Base-by-base conservation (phyloP, 2,329 filamentous ascomycete genomes). In the Sordariomycetes sp. region DNA sequence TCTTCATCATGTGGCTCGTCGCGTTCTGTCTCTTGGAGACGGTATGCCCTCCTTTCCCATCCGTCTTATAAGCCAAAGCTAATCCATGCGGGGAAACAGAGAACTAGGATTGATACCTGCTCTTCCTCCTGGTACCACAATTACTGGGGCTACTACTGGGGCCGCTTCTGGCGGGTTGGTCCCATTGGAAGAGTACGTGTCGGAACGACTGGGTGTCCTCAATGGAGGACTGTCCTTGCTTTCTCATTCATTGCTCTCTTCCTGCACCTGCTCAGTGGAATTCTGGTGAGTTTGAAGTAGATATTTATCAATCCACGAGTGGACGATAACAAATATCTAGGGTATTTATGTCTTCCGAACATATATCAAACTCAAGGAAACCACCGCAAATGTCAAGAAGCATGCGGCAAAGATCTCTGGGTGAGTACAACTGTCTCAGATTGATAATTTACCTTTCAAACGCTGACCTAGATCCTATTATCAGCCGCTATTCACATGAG, bases 131-230 rank as follows among this genome's bases (percentile, higher is more conserved):
- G 49, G 49, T 49, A 46, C 25, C 17, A 41, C 17, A 33, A 42
- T 9, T 48, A 50, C 31, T 52, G 49, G 49, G 44, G 45, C 16
- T 51, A 48, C 33, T 49, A 49, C 27, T 52, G 49, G 49, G 43
- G 46, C 5, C 36, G 41, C 3, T 44, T 14, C 21, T 45, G 41
- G 40, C 8, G 12, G 6, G 29, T 30, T 18, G 46, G 46, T 2
- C 45, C 34, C 3, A 17, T 39, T 16, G 39, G 40, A 2, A 23
- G 8, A 2, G 39, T 42, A 6, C 17, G 15, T 16, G 32, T 46
- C 18, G 23, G 33, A n/a, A 26, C 21, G 3, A 28, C 35, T 2
- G 46, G 46, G 19, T 50, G 48, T 30, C 8, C 21, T 5, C 16
- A 42, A 7, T 50, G 47, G 47, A 42, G 45, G 14, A 42, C 46